Conservation (phyloP, 306 rosid genomes). For the Ziziphus jujuba region DNA sequence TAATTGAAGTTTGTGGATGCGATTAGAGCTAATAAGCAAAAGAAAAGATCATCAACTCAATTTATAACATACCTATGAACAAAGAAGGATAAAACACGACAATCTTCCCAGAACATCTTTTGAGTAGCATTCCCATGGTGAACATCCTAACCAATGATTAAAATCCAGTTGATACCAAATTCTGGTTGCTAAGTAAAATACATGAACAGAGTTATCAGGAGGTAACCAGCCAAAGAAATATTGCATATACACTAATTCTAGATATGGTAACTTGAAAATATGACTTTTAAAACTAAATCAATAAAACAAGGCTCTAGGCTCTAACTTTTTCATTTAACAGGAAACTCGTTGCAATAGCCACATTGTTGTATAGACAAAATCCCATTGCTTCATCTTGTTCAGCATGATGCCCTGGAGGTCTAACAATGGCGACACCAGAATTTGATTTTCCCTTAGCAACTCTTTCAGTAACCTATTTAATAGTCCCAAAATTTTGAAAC, state of each 20-base stretch:
- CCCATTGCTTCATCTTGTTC: slow-evolving; percentile 86
- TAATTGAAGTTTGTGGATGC: too few relatives aligned
- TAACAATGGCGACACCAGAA: slow-evolving; percentile 79
- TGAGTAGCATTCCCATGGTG: slow-evolving; percentile 99
- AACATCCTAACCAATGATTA: slow-evolving; percentile 95
- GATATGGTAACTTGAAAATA: slow-evolving; percentile 5
- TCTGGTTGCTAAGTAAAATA: slow-evolving; percentile 61
- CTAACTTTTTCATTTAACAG: slow-evolving; percentile 74
- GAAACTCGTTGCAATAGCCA: slow-evolving; percentile 73
- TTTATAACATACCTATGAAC: slow-evolving; percentile 68
- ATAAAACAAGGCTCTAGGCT: slow-evolving; percentile 1
- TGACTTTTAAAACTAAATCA: slow-evolving; percentile 6
- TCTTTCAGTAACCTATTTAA: slow-evolving; percentile 58
- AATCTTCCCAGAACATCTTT: slow-evolving; percentile 80
- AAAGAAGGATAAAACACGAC: slow-evolving; percentile 88
- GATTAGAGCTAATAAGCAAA: neutral
- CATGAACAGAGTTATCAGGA: slow-evolving; percentile 16
- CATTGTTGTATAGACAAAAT: slow-evolving; percentile 88
- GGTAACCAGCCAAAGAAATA: neutral
- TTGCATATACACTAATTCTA: neutral
- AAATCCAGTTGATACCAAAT: slow-evolving; percentile 61
- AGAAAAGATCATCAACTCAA: slow-evolving; percentile 1
- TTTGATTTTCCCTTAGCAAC: slow-evolving; percentile 80
- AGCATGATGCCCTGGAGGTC: slow-evolving; percentile 99
- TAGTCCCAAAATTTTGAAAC: slow-evolving; percentile 14